These are phyloP conservation scores for Colletotrichum graminicola DNA, from an alignment of 2,329 filamentous ascomycete species.

Conservation along the genomic window DNA sequence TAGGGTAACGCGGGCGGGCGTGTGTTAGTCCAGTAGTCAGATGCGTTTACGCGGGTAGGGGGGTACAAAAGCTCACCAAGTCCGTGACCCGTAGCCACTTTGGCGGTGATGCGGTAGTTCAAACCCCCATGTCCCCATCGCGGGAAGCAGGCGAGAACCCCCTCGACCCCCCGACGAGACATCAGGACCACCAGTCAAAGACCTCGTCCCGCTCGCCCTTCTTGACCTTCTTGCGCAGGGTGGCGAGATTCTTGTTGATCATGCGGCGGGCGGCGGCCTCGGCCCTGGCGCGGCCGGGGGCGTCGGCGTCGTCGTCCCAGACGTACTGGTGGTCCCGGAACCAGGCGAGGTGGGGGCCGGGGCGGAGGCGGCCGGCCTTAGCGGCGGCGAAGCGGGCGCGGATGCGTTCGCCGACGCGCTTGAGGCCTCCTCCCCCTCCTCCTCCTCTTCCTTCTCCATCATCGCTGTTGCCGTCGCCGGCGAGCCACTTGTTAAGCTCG, in stretches of 20 bases:
- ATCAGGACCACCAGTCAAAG: conserved; percentile 14
- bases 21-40: neutral
- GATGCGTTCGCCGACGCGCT: neutral
- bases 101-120: too few species aligned
- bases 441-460: too few species aligned
- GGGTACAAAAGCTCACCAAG: neutral
- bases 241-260: neutral
- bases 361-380: too few species aligned
- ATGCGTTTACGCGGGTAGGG: too few species aligned
- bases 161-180: too few species aligned
- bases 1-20: too few species aligned
- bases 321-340: conserved; percentile 4
- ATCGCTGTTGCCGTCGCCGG: neutral
- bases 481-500: conserved; percentile 5
- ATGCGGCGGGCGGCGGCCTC: neutral
- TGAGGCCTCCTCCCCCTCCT: neutral
- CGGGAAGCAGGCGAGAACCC: too few species aligned
- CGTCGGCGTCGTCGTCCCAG: conserved; percentile 6
- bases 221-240: neutral
- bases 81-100: too few species aligned
- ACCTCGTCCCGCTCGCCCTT: neutral
- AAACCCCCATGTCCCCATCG: too few species aligned
- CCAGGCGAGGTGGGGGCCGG: neutral
- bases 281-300: neutral
- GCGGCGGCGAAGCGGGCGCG: neutral